These are phyloP conservation scores for Ulmus americana DNA, from an alignment of 331 rosid genomes.

Conservation along the genomic window DNA sequence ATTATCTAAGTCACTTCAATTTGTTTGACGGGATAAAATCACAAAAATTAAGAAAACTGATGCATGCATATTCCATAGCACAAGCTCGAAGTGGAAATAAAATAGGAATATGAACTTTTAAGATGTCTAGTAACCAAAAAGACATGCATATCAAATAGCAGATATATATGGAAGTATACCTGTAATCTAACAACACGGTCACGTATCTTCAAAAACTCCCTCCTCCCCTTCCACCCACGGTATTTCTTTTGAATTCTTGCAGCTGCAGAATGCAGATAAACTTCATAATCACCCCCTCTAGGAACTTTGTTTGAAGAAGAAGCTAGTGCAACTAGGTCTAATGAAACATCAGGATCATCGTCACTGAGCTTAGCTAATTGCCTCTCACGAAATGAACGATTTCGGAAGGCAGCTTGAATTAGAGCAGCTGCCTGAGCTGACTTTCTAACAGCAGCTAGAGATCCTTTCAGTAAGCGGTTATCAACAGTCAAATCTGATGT, in stretches of 20 bases:
- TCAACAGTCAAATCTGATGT: slow-evolving; percentile 33
- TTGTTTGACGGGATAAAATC: background rate
- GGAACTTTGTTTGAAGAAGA: slow-evolving; percentile 41
- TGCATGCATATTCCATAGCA: background rate
- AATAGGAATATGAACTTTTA: background rate
- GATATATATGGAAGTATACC: slow-evolving; percentile 36
- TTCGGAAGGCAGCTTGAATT: slow-evolving; percentile 57
- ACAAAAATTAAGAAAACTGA: background rate
- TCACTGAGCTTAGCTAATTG: slow-evolving; percentile 31
- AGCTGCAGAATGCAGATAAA: slow-evolving; percentile 65
- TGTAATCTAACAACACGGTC: slow-evolving; percentile 58
- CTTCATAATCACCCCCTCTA: slow-evolving; percentile 41
- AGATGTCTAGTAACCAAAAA: slow-evolving; percentile 1
- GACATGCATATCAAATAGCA: slow-evolving; percentile 9
- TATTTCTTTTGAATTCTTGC: slow-evolving; percentile 53
- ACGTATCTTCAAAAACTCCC: slow-evolving; percentile 50
- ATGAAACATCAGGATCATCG: slow-evolving; percentile 30
- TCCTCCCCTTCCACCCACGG: slow-evolving; percentile 74
- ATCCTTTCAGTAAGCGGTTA: slow-evolving; percentile 33
- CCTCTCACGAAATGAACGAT: slow-evolving; percentile 27
- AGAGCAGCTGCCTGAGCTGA: slow-evolving; percentile 67
- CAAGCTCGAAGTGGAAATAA: background rate
- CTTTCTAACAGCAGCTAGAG: slow-evolving; percentile 59
- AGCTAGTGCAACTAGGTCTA: slow-evolving; percentile 44
- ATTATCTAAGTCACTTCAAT: background rate